Evolutionary conservation across 345 rosid genomes (phyloP).

Genomic region (Moricandia arvensis): DNA sequence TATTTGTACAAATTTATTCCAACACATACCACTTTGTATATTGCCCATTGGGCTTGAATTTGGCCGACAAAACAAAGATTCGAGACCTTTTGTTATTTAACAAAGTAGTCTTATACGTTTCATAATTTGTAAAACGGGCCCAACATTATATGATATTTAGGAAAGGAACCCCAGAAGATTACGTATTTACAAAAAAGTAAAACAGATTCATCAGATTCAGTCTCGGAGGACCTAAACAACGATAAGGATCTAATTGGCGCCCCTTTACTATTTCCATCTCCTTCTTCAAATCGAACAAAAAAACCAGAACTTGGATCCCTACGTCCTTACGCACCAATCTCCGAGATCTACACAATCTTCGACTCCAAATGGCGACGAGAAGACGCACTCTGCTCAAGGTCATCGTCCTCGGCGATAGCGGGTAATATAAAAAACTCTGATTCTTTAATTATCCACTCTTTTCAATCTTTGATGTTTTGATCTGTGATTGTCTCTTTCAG

Average conservation of each 20-base stretch:
- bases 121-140: too few relatives aligned
- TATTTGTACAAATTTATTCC: too few relatives aligned
- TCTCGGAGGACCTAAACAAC: background rate
- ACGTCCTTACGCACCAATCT: too few relatives aligned
- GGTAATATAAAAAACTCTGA: constrained; percentile 45
- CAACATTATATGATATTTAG: background rate
- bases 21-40: too few relatives aligned
- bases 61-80: too few relatives aligned
- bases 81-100: too few relatives aligned
- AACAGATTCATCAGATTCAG: background rate
- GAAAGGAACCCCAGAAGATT: background rate
- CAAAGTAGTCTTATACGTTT: too few relatives aligned
- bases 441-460: background rate
- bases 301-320: constrained; percentile 11
- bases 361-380: constrained; percentile 68
- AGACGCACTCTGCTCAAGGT: constrained; percentile 97
- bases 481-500: constrained; percentile 43
- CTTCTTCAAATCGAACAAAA: constrained; percentile 12
- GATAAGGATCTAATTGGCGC: background rate
- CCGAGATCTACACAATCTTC: background rate
- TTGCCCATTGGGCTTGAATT: too few relatives aligned
- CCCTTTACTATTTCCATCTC: background rate
- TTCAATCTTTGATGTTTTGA: too few relatives aligned
- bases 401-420: constrained; percentile 99
- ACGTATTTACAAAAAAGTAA: background rate